These are phyloP conservation scores for Claviceps arundinis DNA, from an alignment of 2,329 filamentous ascomycete species.

Conservation along the genomic window DNA sequence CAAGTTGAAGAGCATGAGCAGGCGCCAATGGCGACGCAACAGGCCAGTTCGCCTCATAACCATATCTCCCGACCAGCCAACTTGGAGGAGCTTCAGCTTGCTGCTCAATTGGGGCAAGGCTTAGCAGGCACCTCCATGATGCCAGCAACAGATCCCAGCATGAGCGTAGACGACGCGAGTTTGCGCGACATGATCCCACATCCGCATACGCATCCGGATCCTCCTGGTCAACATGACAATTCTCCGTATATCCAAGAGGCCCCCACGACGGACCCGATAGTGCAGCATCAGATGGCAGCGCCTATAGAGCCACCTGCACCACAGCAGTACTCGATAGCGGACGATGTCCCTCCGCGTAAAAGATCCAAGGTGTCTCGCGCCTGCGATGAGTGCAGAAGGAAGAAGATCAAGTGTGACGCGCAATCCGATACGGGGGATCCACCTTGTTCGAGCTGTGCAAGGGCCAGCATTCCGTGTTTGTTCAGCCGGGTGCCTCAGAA, in stretches of 20 bases:
- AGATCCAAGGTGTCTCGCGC: conserved; percentile 77
- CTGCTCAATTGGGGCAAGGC: conserved; percentile 43
- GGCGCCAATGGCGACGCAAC: conserved; percentile 16
- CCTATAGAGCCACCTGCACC: conserved; percentile 23
- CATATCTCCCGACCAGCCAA: conserved; percentile 30
- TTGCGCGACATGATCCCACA: conserved; percentile 32
- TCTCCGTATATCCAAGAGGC: conserved; percentile 25
- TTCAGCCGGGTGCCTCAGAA: conserved; percentile 85
- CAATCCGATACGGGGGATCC: conserved; percentile 58
- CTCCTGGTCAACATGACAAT: conserved; percentile 21
- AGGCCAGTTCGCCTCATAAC: conserved; percentile 26
- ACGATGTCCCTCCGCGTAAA: conserved; percentile 56
- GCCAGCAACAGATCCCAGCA: conserved; percentile 31
- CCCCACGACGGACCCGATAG: conserved; percentile 22
- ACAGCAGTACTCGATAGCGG: conserved; percentile 30
- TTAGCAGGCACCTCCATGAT: conserved; percentile 36
- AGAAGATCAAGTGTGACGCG: conserved; percentile 84
- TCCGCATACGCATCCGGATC: conserved; percentile 26
- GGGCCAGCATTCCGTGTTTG: conserved; percentile 62
- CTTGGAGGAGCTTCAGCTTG: conserved; percentile 43
- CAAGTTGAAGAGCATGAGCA: conserved; percentile 20
- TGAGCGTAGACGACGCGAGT: conserved; percentile 28
- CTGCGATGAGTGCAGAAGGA: conserved; percentile 78
- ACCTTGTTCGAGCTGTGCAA: conserved; percentile 69
- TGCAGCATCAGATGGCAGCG: conserved; percentile 22